Percentiles rank a stretch among this genome's conserved stretches.
These are phyloP conservation scores for Coprinopsis cinerea DNA, from an alignment of 768 basidiomycete genomes.

Conservation along the genomic window DNA sequence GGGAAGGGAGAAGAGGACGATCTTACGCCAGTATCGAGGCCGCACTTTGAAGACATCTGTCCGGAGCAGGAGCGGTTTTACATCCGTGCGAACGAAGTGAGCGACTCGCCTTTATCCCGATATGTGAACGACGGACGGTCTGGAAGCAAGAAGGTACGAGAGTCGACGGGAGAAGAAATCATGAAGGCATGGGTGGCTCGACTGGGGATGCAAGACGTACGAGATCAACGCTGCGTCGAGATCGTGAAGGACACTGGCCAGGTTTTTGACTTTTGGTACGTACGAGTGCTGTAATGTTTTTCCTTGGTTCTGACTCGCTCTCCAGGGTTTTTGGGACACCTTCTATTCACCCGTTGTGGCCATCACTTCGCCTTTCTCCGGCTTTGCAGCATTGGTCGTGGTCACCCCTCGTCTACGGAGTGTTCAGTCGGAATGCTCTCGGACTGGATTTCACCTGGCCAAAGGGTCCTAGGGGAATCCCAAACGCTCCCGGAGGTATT, in stretches of 20 bases:
- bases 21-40: constrained; percentile 7
- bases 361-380: constrained; percentile 39
- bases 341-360: constrained; percentile 39
- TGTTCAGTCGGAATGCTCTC: constrained; percentile 36
- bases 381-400: constrained; percentile 49
- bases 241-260: constrained; percentile 30
- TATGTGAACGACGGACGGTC: background rate
- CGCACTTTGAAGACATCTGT: constrained; percentile 2
- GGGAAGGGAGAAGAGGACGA: background rate
- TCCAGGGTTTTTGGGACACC: constrained; percentile 45
- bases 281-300: background rate
- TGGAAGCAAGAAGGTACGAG: constrained; percentile 7
- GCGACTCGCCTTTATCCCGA: constrained; percentile 7
- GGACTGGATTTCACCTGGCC: background rate
- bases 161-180: constrained; percentile 28
- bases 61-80: constrained; percentile 3
- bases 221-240: constrained; percentile 45
- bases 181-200: constrained; percentile 41
- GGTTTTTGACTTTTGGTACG: constrained; percentile 51
- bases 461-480: background rate
- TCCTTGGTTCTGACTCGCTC: background rate
- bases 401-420: constrained; percentile 54
- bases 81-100: constrained; percentile 5
- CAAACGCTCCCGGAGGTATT: background rate
- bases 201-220: constrained; percentile 35